Evolutionary conservation across 768 basidiomycete species (phyloP), one percentile per base, ranked within the genome.

Genomic region (Leccinum truebloodii): DNA sequence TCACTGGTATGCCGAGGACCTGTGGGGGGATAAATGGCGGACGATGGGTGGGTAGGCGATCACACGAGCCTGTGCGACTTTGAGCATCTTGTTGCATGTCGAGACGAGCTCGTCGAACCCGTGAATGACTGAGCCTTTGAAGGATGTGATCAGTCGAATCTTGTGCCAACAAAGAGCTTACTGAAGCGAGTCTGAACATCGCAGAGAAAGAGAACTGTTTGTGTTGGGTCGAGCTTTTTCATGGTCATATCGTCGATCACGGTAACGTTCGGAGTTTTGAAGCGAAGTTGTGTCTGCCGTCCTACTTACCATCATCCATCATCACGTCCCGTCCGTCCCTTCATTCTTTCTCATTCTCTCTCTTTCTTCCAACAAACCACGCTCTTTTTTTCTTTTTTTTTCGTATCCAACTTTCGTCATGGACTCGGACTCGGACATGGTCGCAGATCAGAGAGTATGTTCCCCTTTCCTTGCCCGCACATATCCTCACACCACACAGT

Each of bases 181-280:
- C 92, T 77, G 75, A 94, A 89, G 63, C 84, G 82, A 8, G 82
- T 78, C 75, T 95, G 94, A 2, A 95, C 75, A 72, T 96, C 95
- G 71, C 94, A 97, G 28, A 93, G 76, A 59, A 95, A 83, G 78
- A 96, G 85, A 52, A 89, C 69, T 16, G 84, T 75, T 20, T 66
- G 65, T 3, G 63, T 65, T 44, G 71, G 87, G 75, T 64, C 74
- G 66, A 73, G 75, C 49, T 10, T 51, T 24, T 24, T 16, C 14
- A 18, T 26, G 58, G 44, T 30, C 22, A 58, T 69, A 74, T 71
- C 73, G 30, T 71, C 73, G 30, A 32, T 30, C n/a, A 12, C 7
- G 9, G 12, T 34, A 34, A 41, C 4, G 1, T 52, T 65, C 75
- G 75, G 73, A 70, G 70, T 73, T 71, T 53, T 8, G 22, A 52